Evolutionary conservation across 768 basidiomycete genomes (phyloP).

Genomic region (Ramaria sp.): DNA sequence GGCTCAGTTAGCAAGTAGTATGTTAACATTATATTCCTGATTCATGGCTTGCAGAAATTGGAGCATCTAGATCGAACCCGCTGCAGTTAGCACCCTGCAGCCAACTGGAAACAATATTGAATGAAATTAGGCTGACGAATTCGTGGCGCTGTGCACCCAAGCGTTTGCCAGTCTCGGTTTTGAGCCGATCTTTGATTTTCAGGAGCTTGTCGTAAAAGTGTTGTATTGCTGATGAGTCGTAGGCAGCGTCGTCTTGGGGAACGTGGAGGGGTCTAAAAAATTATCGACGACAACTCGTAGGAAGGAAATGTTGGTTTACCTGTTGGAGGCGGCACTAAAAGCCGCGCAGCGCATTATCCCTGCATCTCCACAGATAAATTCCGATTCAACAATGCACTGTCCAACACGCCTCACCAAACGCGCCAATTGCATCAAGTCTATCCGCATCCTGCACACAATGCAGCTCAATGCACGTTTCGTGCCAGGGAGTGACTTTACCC

Average conservation of each 20-base stretch:
- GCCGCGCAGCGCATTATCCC: conserved; percentile 63
- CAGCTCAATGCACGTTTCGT: conserved; percentile 59
- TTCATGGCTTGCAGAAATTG: conserved; percentile 47
- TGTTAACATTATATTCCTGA: conserved; percentile 11
- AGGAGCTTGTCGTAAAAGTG: conserved; percentile 86
- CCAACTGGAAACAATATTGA: neutral
- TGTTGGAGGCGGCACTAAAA: conserved; percentile 45
- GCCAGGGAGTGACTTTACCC: conserved; percentile 55
- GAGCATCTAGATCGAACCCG: conserved; percentile 42
- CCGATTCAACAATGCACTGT: neutral
- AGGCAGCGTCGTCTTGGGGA: conserved; percentile 36
- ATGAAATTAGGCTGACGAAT: conserved; percentile 48
- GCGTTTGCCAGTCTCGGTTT: conserved; percentile 59
- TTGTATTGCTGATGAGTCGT: conserved; percentile 46
- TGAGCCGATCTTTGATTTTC: conserved; percentile 60
- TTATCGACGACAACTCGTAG: neutral
- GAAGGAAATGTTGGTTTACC: conserved; percentile 23
- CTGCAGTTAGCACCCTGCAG: neutral
- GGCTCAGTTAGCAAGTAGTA: neutral
- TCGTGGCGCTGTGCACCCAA: conserved; percentile 66
- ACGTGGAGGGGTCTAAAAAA: conserved; percentile 31
- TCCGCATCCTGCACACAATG: conserved; percentile 80
- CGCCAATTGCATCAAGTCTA: conserved; percentile 69
- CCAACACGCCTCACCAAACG: conserved; percentile 42
- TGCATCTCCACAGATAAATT: conserved; percentile 12